Conservation (phyloP, 2,329 filamentous ascomycete genomes). For the Ilyonectria destructans region DNA sequence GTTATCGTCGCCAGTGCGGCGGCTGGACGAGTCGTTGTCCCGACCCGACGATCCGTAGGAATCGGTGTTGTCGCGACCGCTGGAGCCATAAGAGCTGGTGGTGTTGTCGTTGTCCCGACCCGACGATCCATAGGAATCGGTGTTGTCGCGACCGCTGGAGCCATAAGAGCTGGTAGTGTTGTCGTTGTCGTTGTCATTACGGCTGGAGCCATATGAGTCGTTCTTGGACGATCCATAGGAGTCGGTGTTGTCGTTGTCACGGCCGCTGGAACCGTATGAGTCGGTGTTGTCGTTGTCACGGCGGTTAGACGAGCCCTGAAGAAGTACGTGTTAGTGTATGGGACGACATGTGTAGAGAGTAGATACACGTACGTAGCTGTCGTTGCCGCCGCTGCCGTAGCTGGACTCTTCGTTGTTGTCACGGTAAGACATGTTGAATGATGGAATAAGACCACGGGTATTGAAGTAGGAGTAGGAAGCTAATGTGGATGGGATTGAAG, state of each 20-base stretch:
- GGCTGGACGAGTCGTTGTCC: conserved; percentile 25
- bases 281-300: conserved; percentile 26
- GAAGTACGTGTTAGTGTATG: conserved; percentile 13
- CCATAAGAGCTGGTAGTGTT: conserved; percentile 8
- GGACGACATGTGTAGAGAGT: background rate
- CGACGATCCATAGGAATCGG: conserved; percentile 20
- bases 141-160: conserved; percentile 11
- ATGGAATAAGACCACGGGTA: conserved; percentile 4
- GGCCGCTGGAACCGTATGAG: conserved; percentile 34
- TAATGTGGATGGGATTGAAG: background rate
- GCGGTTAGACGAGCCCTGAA: conserved; percentile 37
- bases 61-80: conserved; percentile 11
- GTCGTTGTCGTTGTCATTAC: conserved; percentile 19
- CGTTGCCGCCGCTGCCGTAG: conserved; percentile 51
- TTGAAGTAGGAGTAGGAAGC: background rate
- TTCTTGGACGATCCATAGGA: conserved; percentile 41
- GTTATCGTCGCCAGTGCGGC: conserved; percentile 32
- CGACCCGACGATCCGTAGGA: conserved; percentile 26
- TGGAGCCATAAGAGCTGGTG: conserved; percentile 11
- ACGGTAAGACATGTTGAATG: conserved; percentile 64
- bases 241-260: conserved; percentile 37
- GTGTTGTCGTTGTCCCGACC: conserved; percentile 29
- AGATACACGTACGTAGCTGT: conserved; percentile 28
- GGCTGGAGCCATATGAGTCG: conserved; percentile 32
- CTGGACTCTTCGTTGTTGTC: conserved; percentile 58